These are phyloP conservation scores for Flaveria sonorensis DNA, from an alignment of 129 eudicot species.

Conservation along the genomic window DNA sequence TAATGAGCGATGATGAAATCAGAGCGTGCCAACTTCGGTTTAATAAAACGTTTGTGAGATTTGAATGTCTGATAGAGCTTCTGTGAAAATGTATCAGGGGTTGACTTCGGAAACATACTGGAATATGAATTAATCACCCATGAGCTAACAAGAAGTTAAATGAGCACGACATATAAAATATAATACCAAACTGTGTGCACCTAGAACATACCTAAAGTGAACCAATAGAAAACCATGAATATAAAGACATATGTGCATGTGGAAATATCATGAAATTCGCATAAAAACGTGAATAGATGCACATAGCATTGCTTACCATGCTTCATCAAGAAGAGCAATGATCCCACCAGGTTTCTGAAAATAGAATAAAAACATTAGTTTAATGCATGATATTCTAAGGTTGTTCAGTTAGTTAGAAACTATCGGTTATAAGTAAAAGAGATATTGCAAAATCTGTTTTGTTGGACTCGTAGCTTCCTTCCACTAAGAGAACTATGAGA, in stretches of 20 bases:
- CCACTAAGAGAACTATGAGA: not conserved
- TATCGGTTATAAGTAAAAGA: not conserved
- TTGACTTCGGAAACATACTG: constrained; percentile 99
- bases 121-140: constrained; percentile 35
- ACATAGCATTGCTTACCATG: constrained; percentile 60
- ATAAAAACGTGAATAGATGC: not conserved
- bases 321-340: constrained; percentile 97
- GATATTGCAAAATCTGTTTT: not conserved
- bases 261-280: not conserved
- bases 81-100: constrained; percentile 87
- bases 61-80: constrained; percentile 94
- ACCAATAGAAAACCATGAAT: constrained; percentile 13
- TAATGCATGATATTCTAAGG: constrained; percentile 14
- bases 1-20: constrained; percentile 94
- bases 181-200: not conserved
- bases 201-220: constrained; percentile 7
- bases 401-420: not conserved
- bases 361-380: constrained; percentile 31
- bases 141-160: constrained; percentile 19
- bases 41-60: constrained; percentile 68
- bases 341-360: constrained; percentile 98
- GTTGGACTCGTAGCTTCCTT: not conserved
- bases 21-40: constrained; percentile 91
- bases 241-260: not conserved
- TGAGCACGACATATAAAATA: constrained; percentile 20